phyloP scores from a whole-genome alignment of 2,329 filamentous ascomycete genomes.

The Penicillium sp. region DNA sequence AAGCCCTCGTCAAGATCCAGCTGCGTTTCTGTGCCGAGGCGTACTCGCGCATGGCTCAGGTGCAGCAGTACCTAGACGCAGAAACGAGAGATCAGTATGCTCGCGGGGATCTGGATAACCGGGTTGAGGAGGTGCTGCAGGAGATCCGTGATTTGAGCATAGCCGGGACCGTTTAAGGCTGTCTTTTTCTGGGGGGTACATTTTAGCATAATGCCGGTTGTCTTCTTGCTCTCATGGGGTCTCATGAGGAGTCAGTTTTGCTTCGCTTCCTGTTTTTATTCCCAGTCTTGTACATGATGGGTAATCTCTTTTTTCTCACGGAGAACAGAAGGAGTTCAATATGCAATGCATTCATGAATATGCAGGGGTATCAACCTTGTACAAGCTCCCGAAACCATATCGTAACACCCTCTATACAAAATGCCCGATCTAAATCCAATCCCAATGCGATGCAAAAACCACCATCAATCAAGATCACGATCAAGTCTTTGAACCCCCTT shows the following conservation, averaged over 20 bases:
- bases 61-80: conserved; percentile 95
- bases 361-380: conserved; percentile 30
- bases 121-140: conserved; percentile 92
- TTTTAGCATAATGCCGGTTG: conserved; percentile 15
- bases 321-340: neutral
- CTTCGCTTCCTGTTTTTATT: neutral
- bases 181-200: neutral
- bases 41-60: conserved; percentile 96
- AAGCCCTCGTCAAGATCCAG: conserved; percentile 98
- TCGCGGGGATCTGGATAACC: conserved; percentile 81
- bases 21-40: conserved; percentile 96
- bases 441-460: conserved; percentile 1
- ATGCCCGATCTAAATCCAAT: neutral
- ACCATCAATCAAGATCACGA: neutral
- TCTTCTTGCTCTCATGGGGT: conserved; percentile 7
- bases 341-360: neutral
- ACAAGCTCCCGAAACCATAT: neutral
- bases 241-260: neutral
- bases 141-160: conserved; percentile 98
- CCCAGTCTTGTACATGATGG: conserved; percentile 11
- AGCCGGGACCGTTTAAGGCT: conserved; percentile 61
- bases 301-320: neutral
- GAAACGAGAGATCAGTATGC: conserved; percentile 96
- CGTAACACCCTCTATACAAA: neutral
- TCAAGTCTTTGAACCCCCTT: conserved; percentile 17